Evolutionary conservation across 2,329 filamentous ascomycete species (phyloP).

Genomic region (Cercospora sp.): DNA sequence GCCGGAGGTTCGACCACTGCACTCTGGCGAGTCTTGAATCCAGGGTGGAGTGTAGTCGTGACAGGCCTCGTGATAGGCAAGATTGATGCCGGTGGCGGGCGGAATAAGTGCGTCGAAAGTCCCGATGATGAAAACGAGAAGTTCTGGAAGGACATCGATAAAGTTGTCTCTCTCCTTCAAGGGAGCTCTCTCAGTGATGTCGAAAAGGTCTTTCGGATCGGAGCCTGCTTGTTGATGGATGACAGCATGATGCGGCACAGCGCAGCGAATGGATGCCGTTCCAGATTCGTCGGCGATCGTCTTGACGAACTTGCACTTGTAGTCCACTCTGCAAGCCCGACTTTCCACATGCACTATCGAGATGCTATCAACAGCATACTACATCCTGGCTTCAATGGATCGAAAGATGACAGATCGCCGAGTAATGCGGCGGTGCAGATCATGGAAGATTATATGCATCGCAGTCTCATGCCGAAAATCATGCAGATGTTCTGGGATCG

Average conservation of each 20-base stretch:
- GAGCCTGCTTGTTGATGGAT: not conserved
- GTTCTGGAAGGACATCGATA: not conserved
- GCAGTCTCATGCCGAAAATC: not conserved
- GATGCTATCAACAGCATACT: not conserved
- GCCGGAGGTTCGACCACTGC: not conserved
- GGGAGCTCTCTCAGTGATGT: not conserved
- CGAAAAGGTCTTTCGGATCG: not conserved
- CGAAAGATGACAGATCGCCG: not conserved
- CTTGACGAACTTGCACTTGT: not conserved
- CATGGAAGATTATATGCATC: not conserved
- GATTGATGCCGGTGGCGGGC: not conserved
- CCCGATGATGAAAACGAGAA: not conserved
- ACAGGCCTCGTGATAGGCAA: not conserved
- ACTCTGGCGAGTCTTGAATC: not conserved
- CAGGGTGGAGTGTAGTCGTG: not conserved
- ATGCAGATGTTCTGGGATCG: not conserved
- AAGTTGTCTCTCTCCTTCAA: not conserved
- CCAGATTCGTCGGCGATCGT: not conserved
- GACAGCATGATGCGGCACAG: not conserved
- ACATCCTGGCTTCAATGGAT: not conserved
- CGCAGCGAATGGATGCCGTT: too few species aligned
- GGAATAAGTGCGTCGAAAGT: not conserved
- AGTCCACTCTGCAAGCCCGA: not conserved
- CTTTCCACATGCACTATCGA: not conserved
- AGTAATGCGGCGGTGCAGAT: not conserved